Percentiles rank a stretch among this genome's conserved stretches.
phyloP scores from a whole-genome alignment of 2,329 filamentous ascomycete species.

The Chalaropsis ovoidea region DNA sequence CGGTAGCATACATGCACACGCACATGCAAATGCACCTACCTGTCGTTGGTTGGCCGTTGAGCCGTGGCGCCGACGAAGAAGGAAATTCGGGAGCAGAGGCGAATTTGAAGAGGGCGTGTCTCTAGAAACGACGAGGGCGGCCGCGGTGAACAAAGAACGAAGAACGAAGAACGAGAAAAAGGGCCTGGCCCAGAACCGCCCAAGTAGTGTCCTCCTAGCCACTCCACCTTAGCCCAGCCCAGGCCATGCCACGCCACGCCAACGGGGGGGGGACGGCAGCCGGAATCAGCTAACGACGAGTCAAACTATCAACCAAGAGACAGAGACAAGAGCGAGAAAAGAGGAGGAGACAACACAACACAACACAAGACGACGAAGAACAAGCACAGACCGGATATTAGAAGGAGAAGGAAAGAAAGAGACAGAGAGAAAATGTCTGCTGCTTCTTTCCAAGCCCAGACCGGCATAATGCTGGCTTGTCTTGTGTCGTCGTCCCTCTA shows the following conservation, averaged over 20 bases:
- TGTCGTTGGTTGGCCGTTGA: background rate
- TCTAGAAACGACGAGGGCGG: background rate
- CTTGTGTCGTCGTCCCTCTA: background rate
- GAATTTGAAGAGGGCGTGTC: background rate
- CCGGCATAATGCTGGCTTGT: constrained; percentile 6
- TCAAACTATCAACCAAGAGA: constrained; percentile 8
- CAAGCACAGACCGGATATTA: constrained; percentile 8
- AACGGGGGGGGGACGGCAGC: constrained; percentile 6
- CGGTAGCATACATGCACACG: background rate
- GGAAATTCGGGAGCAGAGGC: background rate
- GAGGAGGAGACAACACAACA: background rate
- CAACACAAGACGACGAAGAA: background rate
- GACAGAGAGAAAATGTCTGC: background rate
- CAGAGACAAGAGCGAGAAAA: background rate
- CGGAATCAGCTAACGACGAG: constrained; percentile 12
- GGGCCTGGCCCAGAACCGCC: background rate
- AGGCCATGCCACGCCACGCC: constrained; percentile 6
- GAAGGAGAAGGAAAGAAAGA: background rate
- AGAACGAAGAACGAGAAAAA: background rate
- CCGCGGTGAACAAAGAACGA: background rate
- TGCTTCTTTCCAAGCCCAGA: background rate
- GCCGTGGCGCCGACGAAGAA: background rate
- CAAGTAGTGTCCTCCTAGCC: background rate
- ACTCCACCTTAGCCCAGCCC: background rate
- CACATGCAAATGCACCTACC: background rate